A percentile compares a stretch with the other conserved stretches of the same genome.
These are phyloP conservation scores for Paxillus involutus DNA, from an alignment of 768 basidiomycete genomes.

Conservation along the genomic window DNA sequence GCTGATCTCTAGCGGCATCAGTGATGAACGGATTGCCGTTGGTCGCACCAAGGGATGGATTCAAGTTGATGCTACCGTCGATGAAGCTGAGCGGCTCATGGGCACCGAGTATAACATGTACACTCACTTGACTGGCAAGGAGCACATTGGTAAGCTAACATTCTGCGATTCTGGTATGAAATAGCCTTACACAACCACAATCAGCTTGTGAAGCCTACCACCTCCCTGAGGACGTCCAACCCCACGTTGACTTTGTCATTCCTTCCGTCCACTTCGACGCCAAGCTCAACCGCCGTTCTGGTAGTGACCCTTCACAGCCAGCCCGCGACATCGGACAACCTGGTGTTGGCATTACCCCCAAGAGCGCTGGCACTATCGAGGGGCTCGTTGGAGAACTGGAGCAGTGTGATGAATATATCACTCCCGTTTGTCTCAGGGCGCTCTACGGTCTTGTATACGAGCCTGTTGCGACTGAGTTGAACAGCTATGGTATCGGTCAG, in stretches of 20 bases:
- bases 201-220: constrained; percentile 33
- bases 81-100: constrained; percentile 33
- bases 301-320: background rate
- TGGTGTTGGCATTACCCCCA: constrained; percentile 10
- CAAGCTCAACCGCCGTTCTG: constrained; percentile 17
- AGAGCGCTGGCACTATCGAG: constrained; percentile 13
- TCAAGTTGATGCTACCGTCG: constrained; percentile 25
- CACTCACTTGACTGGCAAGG: constrained; percentile 24
- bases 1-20: constrained; percentile 28
- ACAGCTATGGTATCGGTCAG: constrained; percentile 35
- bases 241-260: constrained; percentile 35
- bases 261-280: constrained; percentile 36
- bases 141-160: constrained; percentile 22
- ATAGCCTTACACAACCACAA: background rate
- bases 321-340: constrained; percentile 17
- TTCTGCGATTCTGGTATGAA: background rate
- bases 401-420: constrained; percentile 28
- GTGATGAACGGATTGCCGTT: constrained; percentile 14
- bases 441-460: constrained; percentile 27
- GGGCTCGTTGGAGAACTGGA: constrained; percentile 11
- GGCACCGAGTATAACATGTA: constrained; percentile 33
- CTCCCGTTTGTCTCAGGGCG: constrained; percentile 27
- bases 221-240: constrained; percentile 28
- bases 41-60: constrained; percentile 25
- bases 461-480: constrained; percentile 24